Evolutionary conservation across 2,329 filamentous ascomycete species (phyloP).

Genomic region (Beauveria brongniartii): DNA sequence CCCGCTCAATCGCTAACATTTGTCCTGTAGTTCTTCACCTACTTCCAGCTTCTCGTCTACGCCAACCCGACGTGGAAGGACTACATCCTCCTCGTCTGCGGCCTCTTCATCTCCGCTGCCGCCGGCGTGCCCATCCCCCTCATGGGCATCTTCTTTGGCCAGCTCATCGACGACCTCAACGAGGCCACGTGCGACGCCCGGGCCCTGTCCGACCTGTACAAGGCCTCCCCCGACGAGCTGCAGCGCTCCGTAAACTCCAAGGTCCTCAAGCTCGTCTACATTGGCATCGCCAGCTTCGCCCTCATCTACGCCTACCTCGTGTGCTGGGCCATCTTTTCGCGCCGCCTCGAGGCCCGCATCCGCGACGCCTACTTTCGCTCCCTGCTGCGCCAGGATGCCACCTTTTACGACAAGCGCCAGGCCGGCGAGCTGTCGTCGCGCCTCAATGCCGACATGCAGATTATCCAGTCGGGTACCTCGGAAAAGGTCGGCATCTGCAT

Average conservation of each 20-base stretch:
- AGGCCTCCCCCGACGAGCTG: constrained; percentile 19
- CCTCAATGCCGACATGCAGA: constrained; percentile 57
- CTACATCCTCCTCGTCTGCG: constrained; percentile 32
- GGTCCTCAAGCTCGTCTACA: constrained; percentile 53
- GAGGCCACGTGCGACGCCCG: constrained; percentile 41
- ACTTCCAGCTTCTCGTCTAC: constrained; percentile 38
- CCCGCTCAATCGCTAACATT: neutral
- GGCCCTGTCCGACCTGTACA: constrained; percentile 7
- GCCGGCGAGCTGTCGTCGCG: constrained; percentile 56
- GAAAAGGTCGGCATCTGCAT: constrained; percentile 64
- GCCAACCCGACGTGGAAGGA: constrained; percentile 37
- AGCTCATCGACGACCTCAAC: constrained; percentile 55
- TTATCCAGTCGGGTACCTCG: constrained; percentile 58
- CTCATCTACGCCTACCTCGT: constrained; percentile 57
- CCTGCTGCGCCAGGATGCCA: constrained; percentile 51
- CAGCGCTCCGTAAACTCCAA: constrained; percentile 44
- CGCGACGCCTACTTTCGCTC: constrained; percentile 52
- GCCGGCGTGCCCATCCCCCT: constrained; percentile 57
- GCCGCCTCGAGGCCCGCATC: constrained; percentile 54
- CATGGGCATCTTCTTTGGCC: constrained; percentile 55
- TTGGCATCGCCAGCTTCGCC: constrained; percentile 54
- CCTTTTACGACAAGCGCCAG: constrained; percentile 55
- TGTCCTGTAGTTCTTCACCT: constrained; percentile 25
- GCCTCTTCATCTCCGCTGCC: constrained; percentile 39
- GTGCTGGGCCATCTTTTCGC: constrained; percentile 57